Base-by-base conservation (phyloP, 2,329 filamentous ascomycete species). In the Colletotrichum incanum region DNA sequence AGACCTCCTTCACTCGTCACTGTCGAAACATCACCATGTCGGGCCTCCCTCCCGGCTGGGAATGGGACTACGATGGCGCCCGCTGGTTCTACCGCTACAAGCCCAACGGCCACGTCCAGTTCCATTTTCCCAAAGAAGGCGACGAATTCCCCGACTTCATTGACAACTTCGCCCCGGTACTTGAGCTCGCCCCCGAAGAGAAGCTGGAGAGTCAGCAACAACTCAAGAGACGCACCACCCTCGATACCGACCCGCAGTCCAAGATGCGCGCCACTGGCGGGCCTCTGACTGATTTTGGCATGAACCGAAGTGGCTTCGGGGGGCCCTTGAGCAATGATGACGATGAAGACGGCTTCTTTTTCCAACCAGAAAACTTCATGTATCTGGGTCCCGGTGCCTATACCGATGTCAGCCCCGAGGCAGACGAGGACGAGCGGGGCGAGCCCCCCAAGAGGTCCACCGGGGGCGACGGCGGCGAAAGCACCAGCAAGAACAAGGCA, bases 41-140 rank as follows among this genome's bases (percentile, higher is more conserved):
- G 5, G 81, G 78, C 60, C 85, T 90, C 41, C 87, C 87, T 2
- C 81, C 84, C 9, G 86, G 86, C 66, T 90, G 89, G 89, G 87
- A 89, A 69, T 84, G 81, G 76, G 89, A 90, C 78, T 90, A 90
- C 75, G 88, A 90, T 74, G 88, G 88, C 65, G 76, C 74, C 26
- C 85, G 89, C 34, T 91, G 89, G 89, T 86, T 90, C 79, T 91
- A 88, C 77, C 84, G 84, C 63, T 90, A 88, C 80, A 86, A 83
- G 74, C 81, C 88, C 31, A 89, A 86, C 11, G 88, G 88, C 12
- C 80, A 86, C 45, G 79, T 86, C 20, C 89, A 90, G 77, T 91
- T 86, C 76, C 86, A 86, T 71, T 91, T 90, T 73, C 89, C 89
- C 7, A 84, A 83, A 54, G 84, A 86, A 6, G 89, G 88, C 73